Evolutionary conservation across 805 yeast species (phyloP).

Genomic region (Teunomyces aglyptinius): DNA sequence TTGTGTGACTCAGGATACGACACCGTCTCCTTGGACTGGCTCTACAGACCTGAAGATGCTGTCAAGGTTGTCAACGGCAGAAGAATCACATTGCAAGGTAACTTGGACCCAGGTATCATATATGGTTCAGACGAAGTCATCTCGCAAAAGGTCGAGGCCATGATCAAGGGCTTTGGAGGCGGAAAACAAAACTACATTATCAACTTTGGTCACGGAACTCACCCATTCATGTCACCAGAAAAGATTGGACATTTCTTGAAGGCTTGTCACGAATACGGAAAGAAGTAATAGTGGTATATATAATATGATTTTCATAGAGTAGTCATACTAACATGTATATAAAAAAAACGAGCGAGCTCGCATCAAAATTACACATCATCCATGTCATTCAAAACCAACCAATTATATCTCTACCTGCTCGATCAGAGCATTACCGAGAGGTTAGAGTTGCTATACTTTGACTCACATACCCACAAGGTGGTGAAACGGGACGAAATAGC

Average conservation of each 20-base stretch:
- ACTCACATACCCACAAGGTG: slow-evolving; percentile 35
- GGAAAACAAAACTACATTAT: slow-evolving; percentile 89
- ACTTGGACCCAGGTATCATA: slow-evolving; percentile 91
- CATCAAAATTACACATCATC: not conserved
- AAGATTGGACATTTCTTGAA: slow-evolving; percentile 79
- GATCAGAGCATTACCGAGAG: slow-evolving; percentile 40
- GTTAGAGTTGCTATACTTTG: slow-evolving; percentile 54
- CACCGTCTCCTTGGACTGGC: slow-evolving; percentile 92
- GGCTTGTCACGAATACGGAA: slow-evolving; percentile 82
- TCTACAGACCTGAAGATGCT: slow-evolving; percentile 81
- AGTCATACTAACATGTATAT: too few relatives aligned
- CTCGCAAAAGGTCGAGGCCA: slow-evolving; percentile 73
- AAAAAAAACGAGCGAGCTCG: not conserved
- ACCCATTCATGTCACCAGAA: slow-evolving; percentile 95
- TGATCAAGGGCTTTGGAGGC: slow-evolving; percentile 92
- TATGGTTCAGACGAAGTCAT: slow-evolving; percentile 87
- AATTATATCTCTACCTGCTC: slow-evolving; percentile 51
- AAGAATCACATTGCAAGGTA: slow-evolving; percentile 88
- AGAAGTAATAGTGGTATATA: slow-evolving; percentile 24
- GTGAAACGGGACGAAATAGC: not conserved
- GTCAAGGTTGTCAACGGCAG: slow-evolving; percentile 64
- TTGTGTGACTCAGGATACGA: slow-evolving; percentile 80
- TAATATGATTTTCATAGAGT: not conserved
- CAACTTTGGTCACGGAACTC: slow-evolving; percentile 98
- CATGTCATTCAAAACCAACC: slow-evolving; percentile 18